phyloP scores from a whole-genome alignment of 176 grass and related monocot species.

The Musa troglodytarum region DNA sequence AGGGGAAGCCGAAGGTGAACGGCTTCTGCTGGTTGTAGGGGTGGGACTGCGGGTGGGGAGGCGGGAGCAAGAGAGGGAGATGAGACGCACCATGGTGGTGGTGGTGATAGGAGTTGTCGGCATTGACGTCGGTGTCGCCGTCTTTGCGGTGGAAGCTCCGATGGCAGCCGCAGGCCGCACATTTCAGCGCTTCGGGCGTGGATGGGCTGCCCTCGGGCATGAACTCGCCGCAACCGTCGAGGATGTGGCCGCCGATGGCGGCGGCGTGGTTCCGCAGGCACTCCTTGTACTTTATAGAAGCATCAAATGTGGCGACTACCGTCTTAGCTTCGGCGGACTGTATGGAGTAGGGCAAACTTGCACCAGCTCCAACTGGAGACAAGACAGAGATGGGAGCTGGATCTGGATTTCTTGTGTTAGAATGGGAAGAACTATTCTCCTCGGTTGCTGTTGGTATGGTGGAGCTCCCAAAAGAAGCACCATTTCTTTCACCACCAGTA shows the following conservation, averaged over 20 bases:
- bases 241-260: conserved; percentile 57
- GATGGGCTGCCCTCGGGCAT: conserved; percentile 49
- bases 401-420: conserved; percentile 6
- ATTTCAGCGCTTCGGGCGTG: conserved; percentile 55
- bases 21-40: not conserved
- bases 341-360: not conserved
- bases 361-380: not conserved
- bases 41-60: not conserved
- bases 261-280: conserved; percentile 92
- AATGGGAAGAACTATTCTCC: not conserved
- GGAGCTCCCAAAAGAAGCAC: not conserved
- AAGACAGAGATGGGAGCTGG: not conserved
- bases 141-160: conserved; percentile 86
- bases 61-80: not conserved
- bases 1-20: not conserved
- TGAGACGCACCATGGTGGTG: not conserved
- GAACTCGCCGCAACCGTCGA: conserved; percentile 86
- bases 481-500: conserved; percentile 5
- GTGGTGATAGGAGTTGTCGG: not conserved
- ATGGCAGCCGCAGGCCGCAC: conserved; percentile 80
- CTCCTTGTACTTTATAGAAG: conserved; percentile 41
- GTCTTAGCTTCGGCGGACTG: not conserved
- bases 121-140: conserved; percentile 12
- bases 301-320: not conserved
- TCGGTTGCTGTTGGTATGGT: not conserved